Evolutionary conservation across 2,329 filamentous ascomycete genomes (phyloP).

Genomic region (Colletotrichum magnum): DNA sequence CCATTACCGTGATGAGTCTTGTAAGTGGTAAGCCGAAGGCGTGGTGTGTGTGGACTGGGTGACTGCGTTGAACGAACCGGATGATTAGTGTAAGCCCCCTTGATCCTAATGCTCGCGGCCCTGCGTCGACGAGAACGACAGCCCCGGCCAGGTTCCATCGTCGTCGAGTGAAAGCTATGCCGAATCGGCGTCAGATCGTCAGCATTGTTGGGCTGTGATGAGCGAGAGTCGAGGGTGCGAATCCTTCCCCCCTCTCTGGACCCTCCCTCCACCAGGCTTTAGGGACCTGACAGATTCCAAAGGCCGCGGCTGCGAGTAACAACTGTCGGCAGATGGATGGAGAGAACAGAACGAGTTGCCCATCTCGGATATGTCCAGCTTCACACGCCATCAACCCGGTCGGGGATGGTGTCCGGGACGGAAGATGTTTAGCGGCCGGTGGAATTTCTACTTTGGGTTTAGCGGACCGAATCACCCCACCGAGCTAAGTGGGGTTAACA

Average conservation of each 20-base stretch:
- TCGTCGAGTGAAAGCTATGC: slow-evolving; percentile 4
- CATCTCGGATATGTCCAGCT: slow-evolving; percentile 31
- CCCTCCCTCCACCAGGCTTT: too few relatives aligned
- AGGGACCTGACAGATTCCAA: neutral
- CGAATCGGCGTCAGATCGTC: slow-evolving; percentile 29
- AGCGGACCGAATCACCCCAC: slow-evolving; percentile 13
- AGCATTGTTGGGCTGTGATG: neutral
- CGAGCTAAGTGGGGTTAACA: slow-evolving; percentile 7
- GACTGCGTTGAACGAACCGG: too few relatives aligned
- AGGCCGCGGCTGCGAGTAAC: slow-evolving; percentile 7
- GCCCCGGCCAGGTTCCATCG: slow-evolving; percentile 16
- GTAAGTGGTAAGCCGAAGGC: slow-evolving; percentile 2
- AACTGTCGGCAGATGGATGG: slow-evolving; percentile 33
- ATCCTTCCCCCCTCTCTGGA: slow-evolving; percentile 16
- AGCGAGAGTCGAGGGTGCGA: slow-evolving; percentile 1
- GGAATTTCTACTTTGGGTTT: slow-evolving; percentile 13
- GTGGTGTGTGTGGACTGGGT: too few relatives aligned
- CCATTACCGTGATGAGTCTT: too few relatives aligned
- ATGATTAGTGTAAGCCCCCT: slow-evolving; percentile 10
- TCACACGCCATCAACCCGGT: slow-evolving; percentile 18
- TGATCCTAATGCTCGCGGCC: slow-evolving; percentile 17
- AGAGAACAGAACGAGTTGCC: neutral
- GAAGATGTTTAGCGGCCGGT: slow-evolving; percentile 24
- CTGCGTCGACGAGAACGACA: slow-evolving; percentile 21
- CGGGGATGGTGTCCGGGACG: slow-evolving; percentile 4